Evolutionary conservation across 2,329 filamentous ascomycete genomes (phyloP).

Genomic region (Colletotrichum zoysiae): DNA sequence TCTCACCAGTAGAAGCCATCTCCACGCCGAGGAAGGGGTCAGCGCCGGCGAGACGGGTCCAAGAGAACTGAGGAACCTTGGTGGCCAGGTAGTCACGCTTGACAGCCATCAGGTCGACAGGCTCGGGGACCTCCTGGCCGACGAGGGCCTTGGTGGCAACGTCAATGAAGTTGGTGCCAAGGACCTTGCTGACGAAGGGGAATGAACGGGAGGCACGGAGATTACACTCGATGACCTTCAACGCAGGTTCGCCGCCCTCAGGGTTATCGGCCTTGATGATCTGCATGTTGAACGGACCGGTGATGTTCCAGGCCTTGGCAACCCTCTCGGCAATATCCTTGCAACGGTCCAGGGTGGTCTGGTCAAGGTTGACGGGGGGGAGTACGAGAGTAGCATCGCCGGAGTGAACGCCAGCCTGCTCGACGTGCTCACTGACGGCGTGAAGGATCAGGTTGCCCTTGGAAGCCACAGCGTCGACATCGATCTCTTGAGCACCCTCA

Average conservation of each 20-base stretch:
- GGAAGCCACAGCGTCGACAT: slow-evolving; percentile 92
- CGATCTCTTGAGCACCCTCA: slow-evolving; percentile 95
- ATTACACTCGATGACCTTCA: slow-evolving; percentile 99
- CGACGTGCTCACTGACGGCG: slow-evolving; percentile 94
- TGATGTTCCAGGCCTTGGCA: slow-evolving; percentile 96
- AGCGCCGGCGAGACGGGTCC: slow-evolving; percentile 96
- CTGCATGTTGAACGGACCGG: slow-evolving; percentile 99
- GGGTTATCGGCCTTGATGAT: slow-evolving; percentile 93
- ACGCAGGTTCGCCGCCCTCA: slow-evolving; percentile 78
- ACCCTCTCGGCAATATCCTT: slow-evolving; percentile 98
- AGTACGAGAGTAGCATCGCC: slow-evolving; percentile 96
- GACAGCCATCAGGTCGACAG: slow-evolving; percentile 87
- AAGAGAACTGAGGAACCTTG: slow-evolving; percentile 99
- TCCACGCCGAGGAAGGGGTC: slow-evolving; percentile 98
- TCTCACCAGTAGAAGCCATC: slow-evolving; percentile 97
- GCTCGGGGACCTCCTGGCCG: slow-evolving; percentile 84
- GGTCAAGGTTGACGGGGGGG: slow-evolving; percentile 84
- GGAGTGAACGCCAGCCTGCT: slow-evolving; percentile 97
- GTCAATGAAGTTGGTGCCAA: slow-evolving; percentile 97
- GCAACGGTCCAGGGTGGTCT: slow-evolving; percentile 82
- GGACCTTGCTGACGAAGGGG: slow-evolving; percentile 97
- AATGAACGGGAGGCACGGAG: slow-evolving; percentile 97
- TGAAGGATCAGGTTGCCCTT: slow-evolving; percentile 90
- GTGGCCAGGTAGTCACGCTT: slow-evolving; percentile 95
- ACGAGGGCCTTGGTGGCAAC: slow-evolving; percentile 93